Conservation (phyloP, 371 early-diverging fungal species). For the Apophysomyces variabilis region DNA sequence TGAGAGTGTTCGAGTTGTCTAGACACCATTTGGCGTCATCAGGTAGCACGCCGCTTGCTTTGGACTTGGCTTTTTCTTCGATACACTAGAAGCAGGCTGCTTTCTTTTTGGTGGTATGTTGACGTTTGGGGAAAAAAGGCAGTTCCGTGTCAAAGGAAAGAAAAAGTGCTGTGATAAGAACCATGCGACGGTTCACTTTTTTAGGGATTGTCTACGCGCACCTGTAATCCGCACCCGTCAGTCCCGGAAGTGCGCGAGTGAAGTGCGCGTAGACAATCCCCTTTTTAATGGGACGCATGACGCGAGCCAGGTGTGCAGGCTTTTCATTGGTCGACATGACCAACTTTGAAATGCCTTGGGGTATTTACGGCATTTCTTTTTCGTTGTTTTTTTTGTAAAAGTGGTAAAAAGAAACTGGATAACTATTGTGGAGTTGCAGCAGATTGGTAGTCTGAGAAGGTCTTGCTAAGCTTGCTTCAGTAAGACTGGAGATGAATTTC, state of each 20-base stretch:
- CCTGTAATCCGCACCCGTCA: no score
- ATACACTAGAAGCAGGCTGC: constrained; percentile 13
- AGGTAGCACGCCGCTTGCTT: constrained; percentile 4
- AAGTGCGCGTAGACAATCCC: no score
- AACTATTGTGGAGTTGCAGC: constrained; percentile 2
- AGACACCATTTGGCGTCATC: constrained; percentile 33
- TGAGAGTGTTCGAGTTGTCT: constrained; percentile 22
- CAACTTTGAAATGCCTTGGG: background rate
- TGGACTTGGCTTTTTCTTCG: constrained; percentile 19
- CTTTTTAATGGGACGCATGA: no score
- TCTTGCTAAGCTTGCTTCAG: background rate
- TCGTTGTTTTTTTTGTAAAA: background rate
- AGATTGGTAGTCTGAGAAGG: background rate
- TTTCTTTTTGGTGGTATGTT: constrained; percentile 15
- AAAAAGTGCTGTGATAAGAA: no score
- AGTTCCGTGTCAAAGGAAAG: no score
- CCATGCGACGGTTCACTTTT: no score
- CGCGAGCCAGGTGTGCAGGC: no score
- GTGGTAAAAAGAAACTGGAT: background rate
- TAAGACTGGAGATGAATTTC: background rate
- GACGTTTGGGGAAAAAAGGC: background rate
- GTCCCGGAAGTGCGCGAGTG: no score
- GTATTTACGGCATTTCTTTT: background rate
- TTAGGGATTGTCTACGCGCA: no score
- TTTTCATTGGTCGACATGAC: background rate